Base-by-base conservation (phyloP, 2,329 filamentous ascomycete species). In the Rutstroemia sydowiana region DNA sequence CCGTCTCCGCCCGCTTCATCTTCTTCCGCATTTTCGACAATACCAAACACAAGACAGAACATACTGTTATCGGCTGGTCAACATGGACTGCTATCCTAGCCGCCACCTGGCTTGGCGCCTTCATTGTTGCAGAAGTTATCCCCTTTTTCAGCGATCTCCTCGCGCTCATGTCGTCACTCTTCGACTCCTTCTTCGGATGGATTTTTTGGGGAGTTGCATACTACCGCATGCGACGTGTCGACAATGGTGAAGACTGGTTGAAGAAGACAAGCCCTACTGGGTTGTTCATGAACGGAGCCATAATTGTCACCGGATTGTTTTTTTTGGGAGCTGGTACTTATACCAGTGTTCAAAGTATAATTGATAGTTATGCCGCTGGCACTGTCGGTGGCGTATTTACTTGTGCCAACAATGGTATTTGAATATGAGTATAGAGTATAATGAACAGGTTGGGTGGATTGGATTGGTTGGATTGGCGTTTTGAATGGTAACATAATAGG, bases 181-280 rank as follows among this genome's bases (percentile, higher is more conserved):
- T 95, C 65, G 89, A 95, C 70, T 92, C 87, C 49, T 92, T 90
- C 76, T 92, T 92, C 63, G 91, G 91, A 21, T 96, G 95, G 74
- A 95, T 95, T 65, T 96, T 95, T 74, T 96, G 87, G 87, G 87
- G 85, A 11, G 78, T 88, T 1, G 87, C 87, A 0, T 92, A 88
- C 65, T 78, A 90, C 63, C 79, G 85, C 51, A 88, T 92, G 85
- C 77, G 86, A 44, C 72, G 71, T 18, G 84, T 78, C 1, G 84
- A 88, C 57, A 75, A 80, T 32, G 74, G 76, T 6, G 65, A 75
- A 2, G 70, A 73, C 1, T 66, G 65, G 64, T 30, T 67, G 5
- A 45, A 52, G 9, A 60, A 65, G 26, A 57, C 63, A 21, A 59
- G 61, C 3, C 16, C 51, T 3, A 58, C 67, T 37, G 75, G 77